Conservation (phyloP, 768 basidiomycete species). For the Suillus subaureus region DNA sequence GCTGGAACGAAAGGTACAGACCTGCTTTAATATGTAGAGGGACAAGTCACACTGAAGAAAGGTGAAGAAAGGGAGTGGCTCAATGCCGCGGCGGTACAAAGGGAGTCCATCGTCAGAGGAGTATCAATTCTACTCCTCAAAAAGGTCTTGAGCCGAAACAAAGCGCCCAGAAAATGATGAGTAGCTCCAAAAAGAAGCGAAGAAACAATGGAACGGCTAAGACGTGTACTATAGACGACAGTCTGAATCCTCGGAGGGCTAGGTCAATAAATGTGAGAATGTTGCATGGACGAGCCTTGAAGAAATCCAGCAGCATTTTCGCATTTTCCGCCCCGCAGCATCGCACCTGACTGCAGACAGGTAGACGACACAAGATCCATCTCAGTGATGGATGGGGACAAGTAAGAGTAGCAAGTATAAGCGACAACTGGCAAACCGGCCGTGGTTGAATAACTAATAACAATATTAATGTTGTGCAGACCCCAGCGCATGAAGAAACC, state of each 20-base stretch:
- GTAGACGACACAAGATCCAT: background rate
- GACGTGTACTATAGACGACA: background rate
- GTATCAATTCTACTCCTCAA: background rate
- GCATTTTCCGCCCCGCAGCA: background rate
- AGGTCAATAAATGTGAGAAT: background rate
- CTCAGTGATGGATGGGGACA: background rate
- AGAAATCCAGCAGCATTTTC: background rate
- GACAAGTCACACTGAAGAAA: background rate
- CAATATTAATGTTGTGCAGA: background rate
- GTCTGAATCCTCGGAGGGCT: background rate
- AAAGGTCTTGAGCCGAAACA: conserved; percentile 24
- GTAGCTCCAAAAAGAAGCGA: background rate
- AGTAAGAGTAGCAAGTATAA: background rate
- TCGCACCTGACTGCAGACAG: background rate
- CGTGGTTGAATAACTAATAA: background rate
- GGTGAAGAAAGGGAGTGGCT: background rate
- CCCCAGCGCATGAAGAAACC: background rate
- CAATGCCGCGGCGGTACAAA: background rate
- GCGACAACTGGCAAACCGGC: background rate
- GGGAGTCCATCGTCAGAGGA: background rate
- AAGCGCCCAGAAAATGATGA: background rate
- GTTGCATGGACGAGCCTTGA: background rate
- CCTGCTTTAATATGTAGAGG: background rate
- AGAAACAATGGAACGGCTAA: background rate
- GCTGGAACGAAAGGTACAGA: background rate